These are phyloP conservation scores for Monosporascus sp. DNA, from an alignment of 2,329 filamentous ascomycete species.

Conservation along the genomic window DNA sequence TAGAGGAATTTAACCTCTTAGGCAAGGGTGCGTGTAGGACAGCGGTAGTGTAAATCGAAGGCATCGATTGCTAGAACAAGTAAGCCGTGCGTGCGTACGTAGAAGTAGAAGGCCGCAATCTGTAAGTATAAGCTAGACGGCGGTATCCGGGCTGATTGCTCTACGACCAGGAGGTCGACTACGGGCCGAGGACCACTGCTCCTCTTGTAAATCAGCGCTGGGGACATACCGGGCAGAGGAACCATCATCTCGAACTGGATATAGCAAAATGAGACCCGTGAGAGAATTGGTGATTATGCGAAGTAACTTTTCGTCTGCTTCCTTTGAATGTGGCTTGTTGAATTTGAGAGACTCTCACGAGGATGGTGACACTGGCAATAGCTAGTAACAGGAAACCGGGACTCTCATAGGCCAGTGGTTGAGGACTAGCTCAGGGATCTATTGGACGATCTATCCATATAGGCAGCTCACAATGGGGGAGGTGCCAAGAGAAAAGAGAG, in stretches of 20 bases:
- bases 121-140: background rate
- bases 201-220: too few species aligned
- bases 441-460: background rate
- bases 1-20: constrained; percentile 2
- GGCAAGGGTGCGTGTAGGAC: background rate
- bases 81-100: background rate
- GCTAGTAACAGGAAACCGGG: background rate
- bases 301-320: background rate
- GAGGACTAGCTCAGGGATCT: background rate
- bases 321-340: background rate
- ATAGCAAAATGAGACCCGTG: background rate
- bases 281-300: background rate
- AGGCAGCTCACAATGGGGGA: background rate
- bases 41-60: background rate
- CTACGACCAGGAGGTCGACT: too few species aligned
- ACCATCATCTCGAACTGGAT: background rate
- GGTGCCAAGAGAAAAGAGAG: background rate
- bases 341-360: background rate
- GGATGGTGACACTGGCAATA: background rate
- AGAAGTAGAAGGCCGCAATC: background rate
- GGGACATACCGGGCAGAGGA: background rate
- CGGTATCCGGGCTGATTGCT: too few species aligned
- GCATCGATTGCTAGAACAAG: background rate
- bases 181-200: too few species aligned
- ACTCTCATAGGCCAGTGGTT: background rate